Conservation (phyloP, 345 rosid genomes). For the Sonneratia caseolaris region DNA sequence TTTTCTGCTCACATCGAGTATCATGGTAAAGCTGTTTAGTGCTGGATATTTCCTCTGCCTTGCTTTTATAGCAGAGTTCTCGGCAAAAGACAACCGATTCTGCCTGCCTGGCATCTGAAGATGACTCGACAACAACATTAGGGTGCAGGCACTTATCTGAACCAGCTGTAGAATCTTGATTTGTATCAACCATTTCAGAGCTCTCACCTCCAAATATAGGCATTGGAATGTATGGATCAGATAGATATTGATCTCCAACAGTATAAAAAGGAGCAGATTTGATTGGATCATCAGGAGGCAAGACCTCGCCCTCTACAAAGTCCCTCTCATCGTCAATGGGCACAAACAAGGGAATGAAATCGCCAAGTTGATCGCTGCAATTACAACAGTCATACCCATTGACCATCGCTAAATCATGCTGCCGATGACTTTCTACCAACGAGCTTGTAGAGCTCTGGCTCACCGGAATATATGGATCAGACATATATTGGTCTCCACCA, state of each 20-base stretch:
- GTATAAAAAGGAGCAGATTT: background rate
- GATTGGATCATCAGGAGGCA: background rate
- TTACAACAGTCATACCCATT: constrained; percentile 3
- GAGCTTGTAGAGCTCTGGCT: constrained; percentile 8
- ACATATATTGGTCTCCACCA: background rate
- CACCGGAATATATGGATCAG: background rate
- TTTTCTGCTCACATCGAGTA: background rate
- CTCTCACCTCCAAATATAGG: background rate
- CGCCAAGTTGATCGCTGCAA: constrained; percentile 13
- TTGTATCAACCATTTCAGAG: background rate
- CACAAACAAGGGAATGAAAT: constrained; percentile 22
- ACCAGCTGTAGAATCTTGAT: background rate
- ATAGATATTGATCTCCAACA: background rate
- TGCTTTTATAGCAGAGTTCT: background rate
- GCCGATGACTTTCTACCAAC: background rate
- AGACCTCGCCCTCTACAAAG: background rate
- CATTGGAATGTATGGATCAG: background rate
- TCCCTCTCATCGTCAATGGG: background rate
- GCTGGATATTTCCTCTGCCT: background rate
- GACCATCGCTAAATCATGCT: background rate
- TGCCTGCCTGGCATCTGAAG: constrained; percentile 3
- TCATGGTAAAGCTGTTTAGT: constrained; percentile 14
- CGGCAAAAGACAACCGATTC: background rate
- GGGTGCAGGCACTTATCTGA: background rate
- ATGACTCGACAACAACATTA: background rate